Evolutionary conservation across 208 protist genomes (phyloP).

Genomic region (Leishmania amazonensis): DNA sequence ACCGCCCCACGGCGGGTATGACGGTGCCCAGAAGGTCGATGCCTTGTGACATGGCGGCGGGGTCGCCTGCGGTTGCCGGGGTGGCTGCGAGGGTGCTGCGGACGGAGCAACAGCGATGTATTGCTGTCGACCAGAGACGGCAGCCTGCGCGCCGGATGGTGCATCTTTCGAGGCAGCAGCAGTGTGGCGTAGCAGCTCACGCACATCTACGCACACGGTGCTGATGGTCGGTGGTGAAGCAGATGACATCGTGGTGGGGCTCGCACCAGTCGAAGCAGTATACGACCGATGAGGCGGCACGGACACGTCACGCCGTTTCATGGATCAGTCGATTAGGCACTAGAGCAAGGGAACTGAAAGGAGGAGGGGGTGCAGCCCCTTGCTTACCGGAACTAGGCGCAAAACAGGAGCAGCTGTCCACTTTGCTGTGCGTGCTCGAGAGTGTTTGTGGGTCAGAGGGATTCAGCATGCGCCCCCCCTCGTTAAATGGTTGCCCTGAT

Average conservation of each 20-base stretch:
- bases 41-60: background rate
- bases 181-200: slow-evolving; percentile 43
- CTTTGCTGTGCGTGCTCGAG: background rate
- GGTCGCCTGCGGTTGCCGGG: background rate
- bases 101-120: background rate
- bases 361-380: background rate
- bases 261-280: background rate
- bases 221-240: slow-evolving; percentile 29
- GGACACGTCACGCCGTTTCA: background rate
- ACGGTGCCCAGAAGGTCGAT: slow-evolving; percentile 22
- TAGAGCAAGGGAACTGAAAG: background rate
- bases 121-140: background rate
- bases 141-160: background rate
- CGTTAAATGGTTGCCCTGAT: background rate
- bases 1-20: slow-evolving; percentile 5
- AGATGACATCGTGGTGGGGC: background rate
- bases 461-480: background rate
- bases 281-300: background rate
- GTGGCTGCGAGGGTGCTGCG: background rate
- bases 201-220: slow-evolving; percentile 56
- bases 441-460: background rate
- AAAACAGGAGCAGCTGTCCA: background rate
- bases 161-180: slow-evolving; percentile 1
- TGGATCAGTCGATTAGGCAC: background rate
- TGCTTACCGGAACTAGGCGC: background rate